Base-by-base conservation (phyloP, 768 basidiomycete species). In the Suillus discolor region DNA sequence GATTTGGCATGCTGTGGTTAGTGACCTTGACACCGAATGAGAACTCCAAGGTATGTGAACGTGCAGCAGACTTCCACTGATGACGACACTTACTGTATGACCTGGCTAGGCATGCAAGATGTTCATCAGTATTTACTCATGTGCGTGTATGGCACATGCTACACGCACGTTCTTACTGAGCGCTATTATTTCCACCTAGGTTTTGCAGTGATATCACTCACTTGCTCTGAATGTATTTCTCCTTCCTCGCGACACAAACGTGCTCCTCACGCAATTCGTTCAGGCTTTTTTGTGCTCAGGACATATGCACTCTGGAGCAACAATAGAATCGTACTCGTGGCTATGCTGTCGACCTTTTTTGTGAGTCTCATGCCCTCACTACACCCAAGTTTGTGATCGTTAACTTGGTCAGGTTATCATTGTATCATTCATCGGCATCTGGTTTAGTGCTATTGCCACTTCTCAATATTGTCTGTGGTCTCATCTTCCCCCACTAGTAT, bases 221-320 rank as follows among this genome's bases (percentile, higher is more conserved):
- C 53, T 54, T 54, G 53, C 53, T 54, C 53, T 18, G 53, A 54
- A 54, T 54, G 53, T 54, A 54, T 18, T 3, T 31, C 53, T 53
- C 18, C 18, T 53, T 31, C 16, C 53, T 34, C 28, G 53, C 4
- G 28, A 34, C 9, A 31, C 16, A 54, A 18, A 54, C 18, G 28
- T 31, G 18, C 18, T 31, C 18, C 53, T 54, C 9, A 54, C 31
- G 16, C 5, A 18, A 31, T 12, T 31, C 16, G 6, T 20, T 2
- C 28, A 54, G 53, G 53, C 31, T 54, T 54, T 28, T 54, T 54
- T 54, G 28, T 53, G 9, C 28, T 54, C 15, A 54, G 53, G 11
- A 54, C 53, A 18, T 31, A 54, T 54, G 53, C 31, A 1, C 53
- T 54, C 16, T 54, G 53, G 53, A 31, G 28, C 5, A 34, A 34